Percentiles rank a stretch among this genome's conserved stretches.
Conservation (phyloP, 2,329 filamentous ascomycete species). For the Trichoderma sp. region DNA sequence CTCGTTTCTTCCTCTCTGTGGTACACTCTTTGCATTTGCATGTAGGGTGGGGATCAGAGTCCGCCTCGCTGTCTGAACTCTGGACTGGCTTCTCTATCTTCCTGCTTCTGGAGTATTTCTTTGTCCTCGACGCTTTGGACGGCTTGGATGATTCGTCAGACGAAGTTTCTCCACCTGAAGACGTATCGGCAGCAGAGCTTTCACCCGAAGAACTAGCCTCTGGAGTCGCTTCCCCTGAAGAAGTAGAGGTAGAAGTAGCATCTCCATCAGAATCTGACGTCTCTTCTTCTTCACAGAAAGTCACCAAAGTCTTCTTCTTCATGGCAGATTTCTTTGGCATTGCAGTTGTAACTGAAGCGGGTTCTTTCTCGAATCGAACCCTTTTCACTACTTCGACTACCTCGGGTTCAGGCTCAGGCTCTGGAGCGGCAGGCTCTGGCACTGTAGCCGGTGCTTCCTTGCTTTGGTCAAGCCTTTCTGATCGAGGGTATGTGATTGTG, state of each 20-base stretch:
- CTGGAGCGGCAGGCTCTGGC: neutral
- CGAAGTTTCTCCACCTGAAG: slow-evolving; percentile 29
- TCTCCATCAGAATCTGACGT: slow-evolving; percentile 10
- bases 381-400: slow-evolving; percentile 39
- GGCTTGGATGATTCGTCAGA: slow-evolving; percentile 32
- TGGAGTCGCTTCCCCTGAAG: slow-evolving; percentile 28
- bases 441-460: neutral
- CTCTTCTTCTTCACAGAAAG: slow-evolving; percentile 31
- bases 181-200: slow-evolving; percentile 4
- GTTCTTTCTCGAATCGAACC: slow-evolving; percentile 46
- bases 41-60: slow-evolving; percentile 41
- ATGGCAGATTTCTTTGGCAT: slow-evolving; percentile 41
- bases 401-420: slow-evolving; percentile 24
- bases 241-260: slow-evolving; percentile 24
- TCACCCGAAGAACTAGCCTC: slow-evolving; percentile 13
- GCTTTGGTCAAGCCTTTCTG: slow-evolving; percentile 29
- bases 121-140: slow-evolving; percentile 24
- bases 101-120: slow-evolving; percentile 30
- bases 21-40: slow-evolving; percentile 35
- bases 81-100: slow-evolving; percentile 26
- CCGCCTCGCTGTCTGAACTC: slow-evolving; percentile 33
- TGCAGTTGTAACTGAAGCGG: slow-evolving; percentile 30
- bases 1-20: slow-evolving; percentile 24
- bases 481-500: slow-evolving; percentile 51
- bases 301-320: slow-evolving; percentile 41